Evolutionary conservation across 495 filamentous ascomycete species (phyloP).

Genomic region (Penicillium coffeae): DNA sequence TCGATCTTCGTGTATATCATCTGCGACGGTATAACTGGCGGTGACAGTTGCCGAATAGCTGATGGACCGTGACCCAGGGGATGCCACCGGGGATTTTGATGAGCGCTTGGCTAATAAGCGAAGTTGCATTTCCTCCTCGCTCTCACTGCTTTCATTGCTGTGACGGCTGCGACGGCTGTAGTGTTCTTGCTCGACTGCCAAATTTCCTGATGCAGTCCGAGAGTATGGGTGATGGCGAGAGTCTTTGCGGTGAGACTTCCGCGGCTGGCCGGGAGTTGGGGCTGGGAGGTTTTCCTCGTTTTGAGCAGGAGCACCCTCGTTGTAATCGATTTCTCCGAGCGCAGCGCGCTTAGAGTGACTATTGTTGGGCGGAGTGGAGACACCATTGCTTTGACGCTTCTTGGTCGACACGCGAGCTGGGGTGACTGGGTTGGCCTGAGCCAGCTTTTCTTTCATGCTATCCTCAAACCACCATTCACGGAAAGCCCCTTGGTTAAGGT

Average conservation of each 20-base stretch:
- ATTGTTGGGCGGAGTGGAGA: conserved; percentile 78
- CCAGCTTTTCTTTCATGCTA: conserved; percentile 64
- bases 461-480: conserved; percentile 98
- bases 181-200: conserved; percentile 40
- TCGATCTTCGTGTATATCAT: conserved; percentile 41
- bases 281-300: conserved; percentile 84
- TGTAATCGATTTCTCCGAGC: conserved; percentile 84
- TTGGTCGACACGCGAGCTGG: conserved; percentile 63
- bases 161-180: conserved; percentile 32
- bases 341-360: conserved; percentile 71
- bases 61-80: conserved; percentile 45
- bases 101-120: conserved; percentile 64
- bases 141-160: conserved; percentile 55
- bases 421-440: conserved; percentile 66
- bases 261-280: conserved; percentile 91
- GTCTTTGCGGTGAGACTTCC: conserved; percentile 73
- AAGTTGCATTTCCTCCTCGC: conserved; percentile 72
- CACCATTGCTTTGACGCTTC: conserved; percentile 54
- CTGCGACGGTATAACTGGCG: conserved; percentile 40
- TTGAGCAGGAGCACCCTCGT: conserved; percentile 56
- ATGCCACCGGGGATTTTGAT: conserved; percentile 45
- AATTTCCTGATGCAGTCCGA: conserved; percentile 40
- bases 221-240: conserved; percentile 53
- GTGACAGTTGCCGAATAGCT: conserved; percentile 48
- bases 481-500: conserved; percentile 94